Evolutionary conservation across 2,329 filamentous ascomycete genomes (phyloP), one percentile per base, ranked within the genome.

Genomic region (Cercospora citrullina): DNA sequence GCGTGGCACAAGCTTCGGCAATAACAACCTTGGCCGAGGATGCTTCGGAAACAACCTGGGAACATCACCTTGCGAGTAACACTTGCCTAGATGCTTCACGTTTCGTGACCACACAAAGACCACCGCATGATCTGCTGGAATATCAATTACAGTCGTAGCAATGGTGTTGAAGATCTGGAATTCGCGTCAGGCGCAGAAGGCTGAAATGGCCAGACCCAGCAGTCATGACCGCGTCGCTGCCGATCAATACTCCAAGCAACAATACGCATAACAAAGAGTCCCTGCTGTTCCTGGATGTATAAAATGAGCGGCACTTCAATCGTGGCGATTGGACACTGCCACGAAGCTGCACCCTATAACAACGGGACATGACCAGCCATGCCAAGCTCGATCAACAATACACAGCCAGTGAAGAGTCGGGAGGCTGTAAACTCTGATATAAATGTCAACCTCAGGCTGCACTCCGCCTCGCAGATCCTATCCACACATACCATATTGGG

Each of bases 401-500:
- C n/a, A 31, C 18, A 2, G 1, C 30, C 55, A 36, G 55, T 58
- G 16, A 58, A 58, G 7, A 58, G 26, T 21, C 16, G 14, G 8
- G 55, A 59, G 14, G 55, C 55, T n/a, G n/a, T 59, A n/a, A 59
- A 59, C 55, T 59, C 30, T 36, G 28, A 59, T 14, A 33, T 59
- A 59, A 33, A 21, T 36, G 28, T 31, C 8, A 36, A 55, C 31
- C 55, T 59, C 26, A 36, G 55, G 55, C 55, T 31, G 28, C 28
- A 36, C 28, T 59, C 28, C 21, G 55, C 28, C 55, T 59, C 55
- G 55, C 28, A 36, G 55, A 59, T 59, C 55, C 48, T 33, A 59
- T 31, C 55, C 55, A 59, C 55, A 59, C 55, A 59, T 59, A 21
- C 55, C 55, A 36, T 5, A 59, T 59, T 59, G 9, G 55, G 55